Evolutionary conservation across 805 yeast genomes (phyloP).

Genomic region (Cyberlindnera misumaiensis): DNA sequence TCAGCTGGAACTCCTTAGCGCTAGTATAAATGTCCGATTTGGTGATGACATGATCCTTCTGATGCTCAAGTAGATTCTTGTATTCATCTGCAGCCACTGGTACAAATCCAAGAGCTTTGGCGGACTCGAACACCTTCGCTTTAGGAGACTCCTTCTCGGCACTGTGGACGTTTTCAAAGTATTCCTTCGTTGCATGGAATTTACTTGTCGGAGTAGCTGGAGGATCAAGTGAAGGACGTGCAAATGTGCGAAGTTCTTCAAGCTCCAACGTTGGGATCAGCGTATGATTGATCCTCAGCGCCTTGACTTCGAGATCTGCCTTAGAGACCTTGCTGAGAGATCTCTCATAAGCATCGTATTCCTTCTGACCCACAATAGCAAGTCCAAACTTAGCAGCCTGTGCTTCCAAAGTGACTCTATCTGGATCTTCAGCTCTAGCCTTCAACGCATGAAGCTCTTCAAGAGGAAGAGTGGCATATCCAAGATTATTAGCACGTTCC

Average conservation of each 20-base stretch:
- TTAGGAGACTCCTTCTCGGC: conserved; percentile 20
- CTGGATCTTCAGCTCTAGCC: conserved; percentile 21
- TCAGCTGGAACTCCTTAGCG: conserved; percentile 36
- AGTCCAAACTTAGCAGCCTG: conserved; percentile 18
- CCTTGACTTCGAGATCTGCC: conserved; percentile 24
- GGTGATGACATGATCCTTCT: conserved; percentile 25
- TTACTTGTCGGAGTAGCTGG: conserved; percentile 22
- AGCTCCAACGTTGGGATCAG: conserved; percentile 20
- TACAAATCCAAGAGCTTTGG: conserved; percentile 28
- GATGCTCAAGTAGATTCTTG: conserved; percentile 24
- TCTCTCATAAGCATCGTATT: conserved; percentile 19
- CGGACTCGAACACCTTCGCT: conserved; percentile 27
- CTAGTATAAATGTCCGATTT: conserved; percentile 27
- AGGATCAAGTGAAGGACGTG: neutral
- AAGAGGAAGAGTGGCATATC: conserved; percentile 8
- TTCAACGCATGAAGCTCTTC: conserved; percentile 19
- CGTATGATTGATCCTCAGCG: conserved; percentile 24
- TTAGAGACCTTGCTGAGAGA: conserved; percentile 19
- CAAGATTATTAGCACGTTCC: conserved; percentile 6
- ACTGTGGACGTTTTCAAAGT: conserved; percentile 27
- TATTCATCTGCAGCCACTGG: conserved; percentile 29
- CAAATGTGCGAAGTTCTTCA: conserved; percentile 5
- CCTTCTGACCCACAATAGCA: conserved; percentile 17
- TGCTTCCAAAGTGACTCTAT: conserved; percentile 11
- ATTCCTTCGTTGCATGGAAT: conserved; percentile 28